These are phyloP conservation scores for cucumber (Cucumis sativus) DNA, from an alignment of 306 rosid species.

Conservation along the genomic window DNA sequence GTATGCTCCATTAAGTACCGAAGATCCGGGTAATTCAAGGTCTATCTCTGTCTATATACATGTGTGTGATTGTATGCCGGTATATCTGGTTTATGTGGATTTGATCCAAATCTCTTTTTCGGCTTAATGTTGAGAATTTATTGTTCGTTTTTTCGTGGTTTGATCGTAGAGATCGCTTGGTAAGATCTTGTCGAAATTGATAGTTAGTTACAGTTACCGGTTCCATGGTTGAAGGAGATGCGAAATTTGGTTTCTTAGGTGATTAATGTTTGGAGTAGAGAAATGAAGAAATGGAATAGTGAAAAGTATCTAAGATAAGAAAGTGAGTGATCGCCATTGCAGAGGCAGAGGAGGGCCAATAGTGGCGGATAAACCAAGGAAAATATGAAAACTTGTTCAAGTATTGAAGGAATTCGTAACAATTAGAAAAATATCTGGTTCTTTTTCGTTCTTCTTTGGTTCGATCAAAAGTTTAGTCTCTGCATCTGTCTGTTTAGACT, in stretches of 20 bases:
- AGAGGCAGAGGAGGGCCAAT: background rate
- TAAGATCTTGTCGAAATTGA: background rate
- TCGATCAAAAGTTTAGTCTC: background rate
- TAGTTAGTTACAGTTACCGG: background rate
- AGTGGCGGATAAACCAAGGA: background rate
- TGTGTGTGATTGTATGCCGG: background rate
- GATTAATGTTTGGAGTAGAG: background rate
- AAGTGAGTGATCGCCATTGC: background rate
- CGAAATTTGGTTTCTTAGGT: background rate
- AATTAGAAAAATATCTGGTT: background rate
- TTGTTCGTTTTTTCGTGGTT: background rate
- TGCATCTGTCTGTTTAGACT: background rate
- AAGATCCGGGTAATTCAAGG: conserved; percentile 90
- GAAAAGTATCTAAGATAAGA: background rate
- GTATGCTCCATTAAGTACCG: conserved; percentile 86
- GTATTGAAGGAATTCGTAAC: background rate
- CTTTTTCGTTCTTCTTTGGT: background rate
- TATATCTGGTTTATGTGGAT: background rate
- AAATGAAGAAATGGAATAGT: background rate
- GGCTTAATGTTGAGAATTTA: background rate
- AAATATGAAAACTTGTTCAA: background rate
- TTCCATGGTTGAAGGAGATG: background rate
- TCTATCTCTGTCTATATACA: conserved; percentile 16
- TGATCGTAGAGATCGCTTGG: background rate
- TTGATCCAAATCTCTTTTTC: background rate